Conservation (phyloP, 2,329 filamentous ascomycete species). For the Alternaria longipes region DNA sequence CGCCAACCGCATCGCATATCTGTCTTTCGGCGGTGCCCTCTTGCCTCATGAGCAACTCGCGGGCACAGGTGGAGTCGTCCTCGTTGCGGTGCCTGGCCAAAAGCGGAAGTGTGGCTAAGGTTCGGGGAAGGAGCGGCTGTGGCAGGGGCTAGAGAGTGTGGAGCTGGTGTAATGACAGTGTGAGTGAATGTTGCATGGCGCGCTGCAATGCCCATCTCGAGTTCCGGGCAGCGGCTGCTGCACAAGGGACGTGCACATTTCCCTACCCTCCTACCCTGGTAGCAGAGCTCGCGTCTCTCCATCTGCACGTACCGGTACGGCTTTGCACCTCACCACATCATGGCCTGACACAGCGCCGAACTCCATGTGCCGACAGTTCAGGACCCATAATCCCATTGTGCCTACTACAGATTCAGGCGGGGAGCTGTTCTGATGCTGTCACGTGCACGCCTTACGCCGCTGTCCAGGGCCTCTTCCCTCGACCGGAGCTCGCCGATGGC, state of each 20-base stretch:
- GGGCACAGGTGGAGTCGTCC: conserved; percentile 25
- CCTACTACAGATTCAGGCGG: conserved; percentile 17
- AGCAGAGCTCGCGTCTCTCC: not conserved
- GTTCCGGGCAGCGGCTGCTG: conserved; percentile 15
- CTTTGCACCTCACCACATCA: conserved; percentile 30
- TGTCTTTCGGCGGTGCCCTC: conserved; percentile 37
- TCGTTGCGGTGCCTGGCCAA: conserved; percentile 25
- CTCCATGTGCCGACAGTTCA: conserved; percentile 19
- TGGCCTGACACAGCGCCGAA: conserved; percentile 36
- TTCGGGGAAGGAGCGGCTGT: conserved; percentile 19
- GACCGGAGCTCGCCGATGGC: conserved; percentile 48
- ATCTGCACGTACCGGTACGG: not conserved
- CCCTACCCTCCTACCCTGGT: conserved; percentile 5
- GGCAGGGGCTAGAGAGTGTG: conserved; percentile 27
- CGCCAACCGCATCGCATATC: conserved; percentile 51
- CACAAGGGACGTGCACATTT: conserved; percentile 15
- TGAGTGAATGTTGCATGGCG: conserved; percentile 12
- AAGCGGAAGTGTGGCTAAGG: conserved; percentile 24
- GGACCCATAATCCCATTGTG: conserved; percentile 16
- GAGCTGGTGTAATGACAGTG: conserved; percentile 12
- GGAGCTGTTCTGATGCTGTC: conserved; percentile 24
- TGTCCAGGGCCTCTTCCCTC: conserved; percentile 29
- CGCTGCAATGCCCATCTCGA: conserved; percentile 15
- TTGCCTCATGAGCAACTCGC: conserved; percentile 47
- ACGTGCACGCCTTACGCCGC: conserved; percentile 33